phyloP scores from a whole-genome alignment of 1,284 basidiomycete species.

The Hymenochaete sp. region DNA sequence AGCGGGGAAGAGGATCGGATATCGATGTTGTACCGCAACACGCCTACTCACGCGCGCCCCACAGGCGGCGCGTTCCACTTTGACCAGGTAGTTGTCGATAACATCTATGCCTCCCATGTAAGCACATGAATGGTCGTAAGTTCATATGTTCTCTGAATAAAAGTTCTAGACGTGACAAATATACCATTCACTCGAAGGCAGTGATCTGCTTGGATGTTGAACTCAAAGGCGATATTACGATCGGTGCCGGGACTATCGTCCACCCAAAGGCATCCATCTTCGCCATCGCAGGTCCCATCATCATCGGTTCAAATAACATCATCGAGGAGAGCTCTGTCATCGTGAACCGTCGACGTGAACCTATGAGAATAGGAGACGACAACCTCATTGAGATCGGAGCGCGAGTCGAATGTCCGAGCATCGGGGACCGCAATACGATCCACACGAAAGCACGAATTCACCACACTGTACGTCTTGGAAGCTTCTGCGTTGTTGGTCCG shows the following conservation, averaged over 20 bases:
- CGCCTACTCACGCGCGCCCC: no score
- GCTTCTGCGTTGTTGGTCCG: conserved; percentile 76
- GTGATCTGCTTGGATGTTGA: conserved; percentile 85
- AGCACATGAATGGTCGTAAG: no score
- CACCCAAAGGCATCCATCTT: conserved; percentile 91
- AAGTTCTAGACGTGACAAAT: no score
- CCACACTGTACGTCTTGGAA: conserved; percentile 67
- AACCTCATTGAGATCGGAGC: conserved; percentile 92
- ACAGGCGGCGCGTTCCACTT: no score
- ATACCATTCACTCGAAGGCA: conserved; percentile 72
- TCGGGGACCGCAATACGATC: conserved; percentile 82
- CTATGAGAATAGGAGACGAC: conserved; percentile 87
- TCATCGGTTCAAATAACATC: conserved; percentile 82
- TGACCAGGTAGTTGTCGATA: no score
- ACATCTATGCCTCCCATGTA: no score
- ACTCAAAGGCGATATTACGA: conserved; percentile 84
- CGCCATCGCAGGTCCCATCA: conserved; percentile 78
- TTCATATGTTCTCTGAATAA: no score
- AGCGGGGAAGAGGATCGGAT: no score
- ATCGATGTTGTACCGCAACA: no score
- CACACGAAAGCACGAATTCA: conserved; percentile 74
- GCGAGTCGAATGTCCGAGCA: conserved; percentile 73
- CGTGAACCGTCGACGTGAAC: conserved; percentile 74
- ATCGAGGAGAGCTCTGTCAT: conserved; percentile 87
- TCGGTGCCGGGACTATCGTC: conserved; percentile 82